Evolutionary conservation across 176 grass and related monocot species (phyloP), one percentile per base, ranked within the genome.

Genomic region (Musa itinerans): DNA sequence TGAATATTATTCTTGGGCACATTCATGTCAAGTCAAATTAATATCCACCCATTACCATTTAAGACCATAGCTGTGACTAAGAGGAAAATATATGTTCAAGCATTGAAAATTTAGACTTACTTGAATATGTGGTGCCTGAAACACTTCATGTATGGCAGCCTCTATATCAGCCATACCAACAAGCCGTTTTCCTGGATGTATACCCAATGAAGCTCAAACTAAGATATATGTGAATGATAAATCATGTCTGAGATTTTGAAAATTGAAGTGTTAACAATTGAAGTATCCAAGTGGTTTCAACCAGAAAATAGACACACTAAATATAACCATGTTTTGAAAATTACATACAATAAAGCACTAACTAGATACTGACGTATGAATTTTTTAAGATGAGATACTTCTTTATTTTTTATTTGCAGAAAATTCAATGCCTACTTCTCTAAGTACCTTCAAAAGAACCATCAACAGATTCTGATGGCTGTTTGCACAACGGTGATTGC

Each of bases 61-160:
- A 3, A 56, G 1, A 57, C 12, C 13, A 26, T 14, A 74, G 11
- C 11, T 25, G 53, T 17, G 10, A 27, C 27, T 52, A 15, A 20
- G 16, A 62, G 20, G 10, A 24, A 56, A 50, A 74, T 16, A 56
- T 16, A 34, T 54, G 12, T 15, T 52, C 50, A 20, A 72, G 3
- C 13, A 9, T 24, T 65, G 15, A 22, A 73, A 24, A 75, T 19
- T 15, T 75, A 24, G 49, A 77, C 90, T 90, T 62, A 97, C 94
- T 85, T 89, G 95, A 89, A 99, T 94, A 83, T 99, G 95, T 59
- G 95, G 88, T 67, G 90, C 90, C 83, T 99, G 90, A 78, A 99
- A 99, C 53, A 99, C 95, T 87, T 99, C 95, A 43, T 94, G 83
- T 70, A 99, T 84, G 52, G 95, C 90, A 65, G 76, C 75, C 85